Conservation (phyloP, 345 rosid genomes). For the Sonneratia caseolaris region DNA sequence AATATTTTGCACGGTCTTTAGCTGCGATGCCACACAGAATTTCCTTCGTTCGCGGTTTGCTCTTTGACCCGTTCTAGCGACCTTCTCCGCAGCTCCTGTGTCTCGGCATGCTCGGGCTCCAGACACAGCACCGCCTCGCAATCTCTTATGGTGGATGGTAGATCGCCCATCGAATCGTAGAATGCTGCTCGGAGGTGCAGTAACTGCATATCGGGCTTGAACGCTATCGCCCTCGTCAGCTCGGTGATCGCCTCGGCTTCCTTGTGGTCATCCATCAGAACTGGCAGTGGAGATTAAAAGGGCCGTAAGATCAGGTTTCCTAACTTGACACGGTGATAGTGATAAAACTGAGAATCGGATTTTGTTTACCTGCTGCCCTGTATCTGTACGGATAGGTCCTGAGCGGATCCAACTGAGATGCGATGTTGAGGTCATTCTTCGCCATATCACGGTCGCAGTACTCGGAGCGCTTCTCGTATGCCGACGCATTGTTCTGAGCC, state of each 20-base stretch:
- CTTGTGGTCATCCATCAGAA: conserved; percentile 91
- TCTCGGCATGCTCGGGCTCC: conserved; percentile 53
- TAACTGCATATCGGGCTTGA: conserved; percentile 91
- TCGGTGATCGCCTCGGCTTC: conserved; percentile 81
- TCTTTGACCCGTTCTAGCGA: conserved; percentile 33
- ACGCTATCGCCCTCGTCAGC: conserved; percentile 67
- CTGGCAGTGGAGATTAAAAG: conserved; percentile 22
- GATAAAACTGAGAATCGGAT: neutral
- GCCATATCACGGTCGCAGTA: conserved; percentile 95
- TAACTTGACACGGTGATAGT: neutral
- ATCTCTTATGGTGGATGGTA: conserved; percentile 46
- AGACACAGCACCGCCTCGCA: conserved; percentile 96
- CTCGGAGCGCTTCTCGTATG: conserved; percentile 92
- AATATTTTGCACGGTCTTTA: neutral
- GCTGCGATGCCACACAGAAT: neutral
- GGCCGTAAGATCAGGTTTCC: neutral
- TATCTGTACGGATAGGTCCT: conserved; percentile 97
- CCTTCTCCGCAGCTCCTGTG: conserved; percentile 54
- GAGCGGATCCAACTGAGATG: conserved; percentile 78
- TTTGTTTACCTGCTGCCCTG: conserved; percentile 77
- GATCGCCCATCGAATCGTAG: conserved; percentile 69
- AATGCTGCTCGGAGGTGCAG: conserved; percentile 92
- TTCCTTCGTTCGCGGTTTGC: conserved; percentile 19
- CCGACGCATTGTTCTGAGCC: conserved; percentile 81
- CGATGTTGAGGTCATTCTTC: conserved; percentile 66